Conservation (phyloP, 306 rosid genomes). For the Dalbergia oliveri region DNA sequence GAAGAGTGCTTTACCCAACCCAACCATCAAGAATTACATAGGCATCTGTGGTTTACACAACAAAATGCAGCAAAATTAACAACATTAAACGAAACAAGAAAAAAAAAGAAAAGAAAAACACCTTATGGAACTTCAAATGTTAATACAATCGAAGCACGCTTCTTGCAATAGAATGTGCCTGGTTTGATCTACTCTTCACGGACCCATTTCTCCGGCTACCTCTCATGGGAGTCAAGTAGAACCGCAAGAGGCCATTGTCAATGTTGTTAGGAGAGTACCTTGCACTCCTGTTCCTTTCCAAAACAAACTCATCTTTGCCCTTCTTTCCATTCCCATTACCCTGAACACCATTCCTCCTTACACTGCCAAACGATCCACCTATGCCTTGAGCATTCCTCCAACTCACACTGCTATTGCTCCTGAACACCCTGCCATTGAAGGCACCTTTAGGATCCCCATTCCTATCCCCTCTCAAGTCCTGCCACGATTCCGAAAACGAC, state of each 20-base stretch:
- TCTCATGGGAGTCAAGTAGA: conserved; percentile 80
- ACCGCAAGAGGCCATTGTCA: conserved; percentile 77
- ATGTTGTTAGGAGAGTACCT: conserved; percentile 72
- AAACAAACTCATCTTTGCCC: conserved; percentile 72
- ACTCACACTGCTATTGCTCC: conserved; percentile 91
- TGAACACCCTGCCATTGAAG: conserved; percentile 62
- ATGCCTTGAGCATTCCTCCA: conserved; percentile 74
- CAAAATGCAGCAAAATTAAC: conserved; percentile 64
- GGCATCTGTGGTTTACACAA: conserved; percentile 76
- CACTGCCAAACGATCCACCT: conserved; percentile 61
- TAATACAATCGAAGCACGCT: conserved; percentile 84
- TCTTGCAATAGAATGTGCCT: conserved; percentile 89
- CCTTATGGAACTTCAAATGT: conserved; percentile 53
- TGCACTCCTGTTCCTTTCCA: conserved; percentile 89
- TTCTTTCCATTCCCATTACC: conserved; percentile 64
- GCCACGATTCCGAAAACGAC: conserved; percentile 83
- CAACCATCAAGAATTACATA: conserved; percentile 65
- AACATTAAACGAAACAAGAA: conserved; percentile 51
- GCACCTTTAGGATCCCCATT: conserved; percentile 58
- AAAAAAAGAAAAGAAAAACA: conserved; percentile 35
- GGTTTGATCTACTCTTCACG: conserved; percentile 71
- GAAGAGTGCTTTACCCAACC: conserved; percentile 59
- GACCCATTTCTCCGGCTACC: conserved; percentile 73
- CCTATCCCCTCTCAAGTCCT: conserved; percentile 63
- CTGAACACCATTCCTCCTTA: conserved; percentile 66